Percentiles rank a stretch among this genome's conserved stretches.
phyloP scores from a whole-genome alignment of 148 eudicot genomes.

The Vaccinium myrtillus region DNA sequence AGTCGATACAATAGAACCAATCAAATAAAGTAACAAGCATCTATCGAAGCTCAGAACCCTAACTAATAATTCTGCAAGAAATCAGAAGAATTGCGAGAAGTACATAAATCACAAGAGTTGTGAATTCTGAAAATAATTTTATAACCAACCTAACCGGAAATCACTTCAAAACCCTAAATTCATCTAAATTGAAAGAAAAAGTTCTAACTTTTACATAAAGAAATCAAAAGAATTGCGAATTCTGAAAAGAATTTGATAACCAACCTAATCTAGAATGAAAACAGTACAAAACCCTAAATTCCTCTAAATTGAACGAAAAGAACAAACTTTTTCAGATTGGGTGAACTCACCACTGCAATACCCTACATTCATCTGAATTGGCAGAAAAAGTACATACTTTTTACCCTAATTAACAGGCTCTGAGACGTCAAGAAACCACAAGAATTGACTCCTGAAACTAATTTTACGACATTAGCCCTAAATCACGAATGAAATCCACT shows the following conservation, averaged over 20 bases:
- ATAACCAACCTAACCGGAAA: slow-evolving; percentile 9
- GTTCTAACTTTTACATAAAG: background rate
- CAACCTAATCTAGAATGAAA: background rate
- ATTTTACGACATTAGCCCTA: background rate
- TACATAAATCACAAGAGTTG: background rate
- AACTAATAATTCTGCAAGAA: too few species aligned
- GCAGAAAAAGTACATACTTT: background rate
- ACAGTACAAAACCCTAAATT: background rate
- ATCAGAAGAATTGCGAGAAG: too few species aligned
- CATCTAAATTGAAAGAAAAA: background rate
- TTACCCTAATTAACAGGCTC: background rate
- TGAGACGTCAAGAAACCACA: background rate
- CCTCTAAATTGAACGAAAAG: too few species aligned
- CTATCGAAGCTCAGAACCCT: background rate
- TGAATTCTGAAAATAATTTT: background rate
- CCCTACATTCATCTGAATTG: slow-evolving; percentile 1
- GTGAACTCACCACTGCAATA: background rate
- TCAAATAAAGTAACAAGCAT: background rate
- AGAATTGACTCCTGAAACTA: background rate
- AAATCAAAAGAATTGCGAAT: background rate
- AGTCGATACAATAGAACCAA: background rate
- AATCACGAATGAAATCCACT: background rate
- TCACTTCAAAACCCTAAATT: slow-evolving; percentile 10
- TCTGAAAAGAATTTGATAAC: background rate
- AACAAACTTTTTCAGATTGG: too few species aligned